phyloP scores from a whole-genome alignment of 257 asterid species.

The Datura wrightii region DNA sequence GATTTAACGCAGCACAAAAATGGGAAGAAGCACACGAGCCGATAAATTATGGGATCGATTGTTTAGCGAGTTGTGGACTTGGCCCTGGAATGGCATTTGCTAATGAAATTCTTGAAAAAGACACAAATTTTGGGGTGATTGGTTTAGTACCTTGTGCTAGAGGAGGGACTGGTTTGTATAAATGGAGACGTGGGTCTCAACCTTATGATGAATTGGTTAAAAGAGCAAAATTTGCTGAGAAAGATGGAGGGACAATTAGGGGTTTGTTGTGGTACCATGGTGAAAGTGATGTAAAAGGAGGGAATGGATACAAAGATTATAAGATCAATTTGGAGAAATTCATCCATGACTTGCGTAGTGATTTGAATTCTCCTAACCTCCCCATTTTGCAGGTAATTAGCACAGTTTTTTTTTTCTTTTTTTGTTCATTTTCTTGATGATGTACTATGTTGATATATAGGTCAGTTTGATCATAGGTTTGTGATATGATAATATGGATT shows the following conservation, averaged over 20 bases:
- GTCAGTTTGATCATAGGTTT: background rate
- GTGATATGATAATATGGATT: background rate
- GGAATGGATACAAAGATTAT: conserved; percentile 19
- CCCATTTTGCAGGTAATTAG: conserved; percentile 30
- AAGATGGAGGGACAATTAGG: conserved; percentile 41
- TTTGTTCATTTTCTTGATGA: background rate
- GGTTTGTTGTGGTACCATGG: conserved; percentile 59
- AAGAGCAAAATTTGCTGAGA: conserved; percentile 38
- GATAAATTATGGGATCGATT: conserved; percentile 43
- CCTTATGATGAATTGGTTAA: conserved; percentile 37
- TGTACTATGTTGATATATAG: background rate
- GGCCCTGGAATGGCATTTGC: conserved; percentile 62
- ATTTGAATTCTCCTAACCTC: conserved; percentile 33
- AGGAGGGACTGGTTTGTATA: conserved; percentile 43
- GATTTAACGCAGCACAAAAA: conserved; percentile 28
- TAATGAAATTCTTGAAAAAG: conserved; percentile 36
- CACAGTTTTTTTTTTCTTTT: too few relatives aligned
- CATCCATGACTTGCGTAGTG: conserved; percentile 36
- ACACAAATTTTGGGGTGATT: conserved; percentile 31
- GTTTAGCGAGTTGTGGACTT: conserved; percentile 44
- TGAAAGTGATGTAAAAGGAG: conserved; percentile 39
- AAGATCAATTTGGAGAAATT: conserved; percentile 31
- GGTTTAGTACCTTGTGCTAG: conserved; percentile 57
- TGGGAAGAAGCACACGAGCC: conserved; percentile 57
- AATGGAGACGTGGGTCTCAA: conserved; percentile 39